These are phyloP conservation scores for Calonectria multiphialidica DNA, from an alignment of 2,329 filamentous ascomycete species.

Conservation along the genomic window DNA sequence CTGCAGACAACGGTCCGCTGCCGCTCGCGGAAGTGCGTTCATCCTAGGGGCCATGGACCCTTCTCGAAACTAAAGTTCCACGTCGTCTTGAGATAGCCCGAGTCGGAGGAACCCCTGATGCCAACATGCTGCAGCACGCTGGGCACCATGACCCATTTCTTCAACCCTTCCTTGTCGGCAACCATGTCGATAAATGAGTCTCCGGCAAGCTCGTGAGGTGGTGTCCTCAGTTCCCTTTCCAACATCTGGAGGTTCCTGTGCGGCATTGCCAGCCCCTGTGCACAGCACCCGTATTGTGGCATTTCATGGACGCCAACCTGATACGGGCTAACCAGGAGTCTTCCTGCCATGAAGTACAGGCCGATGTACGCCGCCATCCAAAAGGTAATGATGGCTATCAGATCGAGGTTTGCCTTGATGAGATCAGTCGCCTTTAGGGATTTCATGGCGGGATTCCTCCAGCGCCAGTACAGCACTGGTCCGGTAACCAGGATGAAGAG, in stretches of 20 bases:
- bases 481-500: conserved; percentile 32
- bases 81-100: conserved; percentile 41
- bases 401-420: neutral
- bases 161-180: conserved; percentile 38
- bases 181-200: conserved; percentile 48
- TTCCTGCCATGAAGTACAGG: conserved; percentile 45
- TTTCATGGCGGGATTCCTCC: conserved; percentile 20
- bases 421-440: conserved; percentile 23
- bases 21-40: neutral
- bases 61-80: conserved; percentile 50
- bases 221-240: conserved; percentile 27
- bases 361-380: conserved; percentile 41
- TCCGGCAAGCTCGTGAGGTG: conserved; percentile 39
- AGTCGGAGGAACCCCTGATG: conserved; percentile 41
- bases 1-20: neutral
- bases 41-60: conserved; percentile 17
- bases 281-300: conserved; percentile 50
- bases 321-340: conserved; percentile 40
- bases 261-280: conserved; percentile 50
- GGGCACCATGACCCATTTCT: conserved; percentile 48
- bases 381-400: conserved; percentile 32
- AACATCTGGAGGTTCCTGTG: conserved; percentile 39
- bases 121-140: conserved; percentile 50
- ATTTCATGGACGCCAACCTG: conserved; percentile 46
- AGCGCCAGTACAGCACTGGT: conserved; percentile 26